phyloP scores from a whole-genome alignment of 495 filamentous ascomycete species.

The Achaetomiella virescens region DNA sequence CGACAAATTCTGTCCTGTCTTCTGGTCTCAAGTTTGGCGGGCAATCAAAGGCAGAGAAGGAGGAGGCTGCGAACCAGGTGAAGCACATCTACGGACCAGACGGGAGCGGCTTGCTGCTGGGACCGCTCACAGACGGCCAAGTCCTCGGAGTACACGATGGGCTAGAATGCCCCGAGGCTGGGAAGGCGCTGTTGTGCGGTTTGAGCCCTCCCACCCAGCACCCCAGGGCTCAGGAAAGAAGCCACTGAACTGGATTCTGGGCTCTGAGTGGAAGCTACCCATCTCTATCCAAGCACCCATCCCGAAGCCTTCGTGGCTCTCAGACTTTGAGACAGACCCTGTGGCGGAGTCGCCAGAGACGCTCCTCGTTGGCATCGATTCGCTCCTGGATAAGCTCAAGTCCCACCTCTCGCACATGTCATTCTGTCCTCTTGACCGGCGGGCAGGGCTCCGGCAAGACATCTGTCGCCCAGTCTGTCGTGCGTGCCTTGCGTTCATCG shows the following conservation, averaged over 20 bases:
- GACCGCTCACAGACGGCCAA: slow-evolving; percentile 85
- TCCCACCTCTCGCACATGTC: slow-evolving; percentile 74
- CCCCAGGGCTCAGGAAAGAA: slow-evolving; percentile 43
- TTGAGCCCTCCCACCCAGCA: slow-evolving; percentile 52
- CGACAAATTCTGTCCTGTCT: slow-evolving; percentile 44
- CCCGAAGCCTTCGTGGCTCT: slow-evolving; percentile 49
- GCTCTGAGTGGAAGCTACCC: slow-evolving; percentile 63
- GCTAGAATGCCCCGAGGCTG: slow-evolving; percentile 42
- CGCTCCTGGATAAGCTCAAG: slow-evolving; percentile 60
- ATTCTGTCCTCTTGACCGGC: slow-evolving; percentile 81
- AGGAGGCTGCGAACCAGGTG: slow-evolving; percentile 57
- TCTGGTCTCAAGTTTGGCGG: slow-evolving; percentile 81
- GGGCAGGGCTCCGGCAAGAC: slow-evolving; percentile 88
- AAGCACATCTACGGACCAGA: slow-evolving; percentile 49
- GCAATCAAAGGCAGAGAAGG: slow-evolving; percentile 68
- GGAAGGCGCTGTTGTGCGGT: slow-evolving; percentile 71
- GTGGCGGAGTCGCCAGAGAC: slow-evolving; percentile 48
- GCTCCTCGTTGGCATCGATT: slow-evolving; percentile 79
- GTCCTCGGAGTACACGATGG: slow-evolving; percentile 49
- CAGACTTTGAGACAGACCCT: slow-evolving; percentile 43
- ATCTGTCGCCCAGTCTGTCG: slow-evolving; percentile 55
- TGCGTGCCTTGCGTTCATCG: slow-evolving; percentile 56
- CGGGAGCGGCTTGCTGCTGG: slow-evolving; percentile 63
- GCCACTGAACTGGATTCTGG: slow-evolving; percentile 64
- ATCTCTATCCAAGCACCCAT: slow-evolving; percentile 69